These are phyloP conservation scores for Coniophora puteana DNA, from an alignment of 1,284 basidiomycete species.

Conservation along the genomic window DNA sequence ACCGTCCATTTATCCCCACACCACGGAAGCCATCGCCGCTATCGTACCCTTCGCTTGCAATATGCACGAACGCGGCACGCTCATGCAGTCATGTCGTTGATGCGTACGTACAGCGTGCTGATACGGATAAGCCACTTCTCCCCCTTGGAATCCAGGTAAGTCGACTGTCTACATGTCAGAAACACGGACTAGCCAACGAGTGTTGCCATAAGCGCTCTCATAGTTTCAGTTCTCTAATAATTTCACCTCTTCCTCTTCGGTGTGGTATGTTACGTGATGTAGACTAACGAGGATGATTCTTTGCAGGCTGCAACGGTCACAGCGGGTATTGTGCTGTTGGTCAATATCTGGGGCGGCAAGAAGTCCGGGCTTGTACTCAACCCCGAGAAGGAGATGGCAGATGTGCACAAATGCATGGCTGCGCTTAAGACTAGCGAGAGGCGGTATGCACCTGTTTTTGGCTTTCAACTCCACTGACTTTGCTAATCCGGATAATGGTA, in stretches of 20 bases:
- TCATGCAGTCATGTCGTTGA: conserved; percentile 74
- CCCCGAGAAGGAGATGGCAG: conserved; percentile 50
- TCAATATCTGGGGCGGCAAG: conserved; percentile 53
- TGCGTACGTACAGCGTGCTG: conserved; percentile 37
- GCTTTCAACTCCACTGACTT: neutral
- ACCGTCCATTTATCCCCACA: conserved; percentile 79
- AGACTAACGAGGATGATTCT: conserved; percentile 9
- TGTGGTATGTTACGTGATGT: conserved; percentile 7
- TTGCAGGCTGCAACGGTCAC: conserved; percentile 37
- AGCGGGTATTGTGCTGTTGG: conserved; percentile 46
- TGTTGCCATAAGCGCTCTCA: conserved; percentile 15
- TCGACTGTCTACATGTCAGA: neutral
- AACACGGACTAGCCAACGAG: conserved; percentile 2
- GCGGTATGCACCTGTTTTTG: conserved; percentile 16
- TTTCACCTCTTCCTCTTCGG: too few species aligned
- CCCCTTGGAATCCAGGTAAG: conserved; percentile 45
- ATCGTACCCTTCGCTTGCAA: conserved; percentile 71
- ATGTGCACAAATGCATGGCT: conserved; percentile 61
- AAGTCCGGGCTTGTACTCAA: conserved; percentile 46
- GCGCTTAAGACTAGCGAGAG: conserved; percentile 37
- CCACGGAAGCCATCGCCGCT: conserved; percentile 53
- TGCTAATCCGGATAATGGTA: conserved; percentile 13
- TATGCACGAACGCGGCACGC: conserved; percentile 83
- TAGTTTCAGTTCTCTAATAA: too few species aligned
- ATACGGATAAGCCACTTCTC: conserved; percentile 30